Conservation (phyloP, 306 rosid species). For the Sicyos baderoa region DNA sequence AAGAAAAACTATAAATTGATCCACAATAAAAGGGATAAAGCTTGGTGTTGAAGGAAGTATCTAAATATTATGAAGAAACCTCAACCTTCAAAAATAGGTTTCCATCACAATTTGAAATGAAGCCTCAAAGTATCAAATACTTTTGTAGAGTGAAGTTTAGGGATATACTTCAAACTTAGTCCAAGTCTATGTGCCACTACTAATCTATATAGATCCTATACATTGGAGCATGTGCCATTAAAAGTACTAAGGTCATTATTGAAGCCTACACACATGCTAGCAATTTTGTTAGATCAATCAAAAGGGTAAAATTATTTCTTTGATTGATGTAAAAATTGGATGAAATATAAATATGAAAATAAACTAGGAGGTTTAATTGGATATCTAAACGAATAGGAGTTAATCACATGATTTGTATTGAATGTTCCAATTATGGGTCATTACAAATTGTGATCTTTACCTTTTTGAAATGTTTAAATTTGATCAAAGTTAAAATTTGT, state of each 20-base stretch:
- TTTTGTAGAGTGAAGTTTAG: background rate
- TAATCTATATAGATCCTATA: background rate
- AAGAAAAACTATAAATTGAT: too few species aligned
- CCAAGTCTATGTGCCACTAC: constrained; percentile 3
- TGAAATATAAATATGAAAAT: background rate
- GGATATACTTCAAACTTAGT: constrained; percentile 11
- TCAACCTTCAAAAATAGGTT: background rate
- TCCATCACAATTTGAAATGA: too few species aligned
- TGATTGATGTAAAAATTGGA: background rate
- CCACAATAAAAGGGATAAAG: background rate
- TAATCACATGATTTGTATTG: background rate
- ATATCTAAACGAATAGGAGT: background rate
- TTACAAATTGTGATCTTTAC: too few species aligned
- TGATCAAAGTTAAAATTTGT: too few species aligned
- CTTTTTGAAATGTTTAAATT: too few species aligned
- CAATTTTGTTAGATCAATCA: background rate
- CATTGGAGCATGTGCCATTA: background rate
- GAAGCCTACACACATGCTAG: background rate
- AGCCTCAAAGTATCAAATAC: background rate
- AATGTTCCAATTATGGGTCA: too few species aligned
- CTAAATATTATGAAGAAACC: background rate
- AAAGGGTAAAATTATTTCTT: too few species aligned
- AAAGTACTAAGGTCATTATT: background rate
- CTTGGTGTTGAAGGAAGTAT: background rate
- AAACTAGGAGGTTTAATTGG: background rate